A percentile compares a stretch with the other conserved stretches of the same genome.
phyloP scores from a whole-genome alignment of 169 alveolate species.

The Cryptosporidium muris region DNA sequence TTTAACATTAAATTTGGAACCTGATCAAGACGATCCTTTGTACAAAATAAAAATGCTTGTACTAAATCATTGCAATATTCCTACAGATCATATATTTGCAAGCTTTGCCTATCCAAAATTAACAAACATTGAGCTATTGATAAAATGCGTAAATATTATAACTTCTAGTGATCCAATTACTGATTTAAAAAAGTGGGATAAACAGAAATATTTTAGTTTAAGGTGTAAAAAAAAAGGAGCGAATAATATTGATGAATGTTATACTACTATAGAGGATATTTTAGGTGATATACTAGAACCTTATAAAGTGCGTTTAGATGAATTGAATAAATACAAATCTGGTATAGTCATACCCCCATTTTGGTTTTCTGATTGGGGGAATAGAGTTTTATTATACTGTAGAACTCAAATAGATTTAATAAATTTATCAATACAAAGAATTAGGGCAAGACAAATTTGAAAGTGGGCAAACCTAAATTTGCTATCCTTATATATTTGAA shows the following conservation, averaged over 20 bases:
- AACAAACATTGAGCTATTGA: slow-evolving; percentile 38
- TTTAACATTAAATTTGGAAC: slow-evolving; percentile 49
- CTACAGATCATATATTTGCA: slow-evolving; percentile 63
- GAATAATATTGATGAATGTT: background rate
- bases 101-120: slow-evolving; percentile 20
- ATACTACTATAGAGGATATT: slow-evolving; percentile 15
- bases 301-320: slow-evolving; percentile 7
- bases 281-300: slow-evolving; percentile 37
- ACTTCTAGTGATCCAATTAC: slow-evolving; percentile 66
- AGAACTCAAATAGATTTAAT: slow-evolving; percentile 50
- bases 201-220: background rate
- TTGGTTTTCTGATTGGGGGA: slow-evolving; percentile 69
- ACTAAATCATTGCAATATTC: slow-evolving; percentile 37
- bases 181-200: slow-evolving; percentile 36
- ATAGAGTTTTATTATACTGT: slow-evolving; percentile 31
- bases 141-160: slow-evolving; percentile 42
- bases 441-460: background rate
- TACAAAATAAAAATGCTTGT: slow-evolving; percentile 59
- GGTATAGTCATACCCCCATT: slow-evolving; percentile 6
- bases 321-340: slow-evolving; percentile 12
- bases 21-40: slow-evolving; percentile 61
- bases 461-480: slow-evolving; percentile 1
- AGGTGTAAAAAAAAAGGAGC: background rate
- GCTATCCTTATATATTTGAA: background rate
- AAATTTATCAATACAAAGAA: slow-evolving; percentile 22